These are phyloP conservation scores for Ampelocalamus luodianensis DNA, from an alignment of 176 grass and related monocot species.

Conservation along the genomic window DNA sequence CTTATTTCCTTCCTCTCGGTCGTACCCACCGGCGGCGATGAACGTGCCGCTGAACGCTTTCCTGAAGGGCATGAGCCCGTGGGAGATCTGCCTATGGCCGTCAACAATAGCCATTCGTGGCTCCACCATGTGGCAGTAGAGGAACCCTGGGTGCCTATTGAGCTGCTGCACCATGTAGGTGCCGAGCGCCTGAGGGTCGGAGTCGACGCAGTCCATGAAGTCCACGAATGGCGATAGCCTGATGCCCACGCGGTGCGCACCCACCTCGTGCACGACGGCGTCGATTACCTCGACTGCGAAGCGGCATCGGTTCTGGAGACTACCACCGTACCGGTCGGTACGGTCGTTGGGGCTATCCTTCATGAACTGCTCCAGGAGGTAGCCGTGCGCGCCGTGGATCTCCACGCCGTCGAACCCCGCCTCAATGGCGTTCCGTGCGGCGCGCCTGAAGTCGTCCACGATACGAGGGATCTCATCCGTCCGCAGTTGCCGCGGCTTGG, in stretches of 20 bases:
- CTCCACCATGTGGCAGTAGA: constrained; percentile 54
- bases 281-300: constrained; percentile 42
- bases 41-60: constrained; percentile 35
- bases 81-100: neutral
- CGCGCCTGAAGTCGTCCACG: constrained; percentile 43
- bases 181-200: neutral
- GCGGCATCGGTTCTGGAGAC: constrained; percentile 49
- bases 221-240: constrained; percentile 21
- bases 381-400: constrained; percentile 45
- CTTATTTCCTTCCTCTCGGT: constrained; percentile 36
- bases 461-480: neutral
- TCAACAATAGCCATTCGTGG: constrained; percentile 37
- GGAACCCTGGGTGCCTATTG: neutral
- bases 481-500: constrained; percentile 36
- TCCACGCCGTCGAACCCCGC: constrained; percentile 45
- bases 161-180: constrained; percentile 37
- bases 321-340: constrained; percentile 32
- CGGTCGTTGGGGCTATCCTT: constrained; percentile 51
- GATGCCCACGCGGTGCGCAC: constrained; percentile 33
- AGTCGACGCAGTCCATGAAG: constrained; percentile 37
- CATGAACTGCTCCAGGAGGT: constrained; percentile 53
- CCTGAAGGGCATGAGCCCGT: neutral
- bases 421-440: constrained; percentile 35
- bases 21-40: constrained; percentile 36
- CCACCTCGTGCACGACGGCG: constrained; percentile 17